Conservation (phyloP, 352 stramenopile genomes). For the Halophytophthora batemanensis region DNA sequence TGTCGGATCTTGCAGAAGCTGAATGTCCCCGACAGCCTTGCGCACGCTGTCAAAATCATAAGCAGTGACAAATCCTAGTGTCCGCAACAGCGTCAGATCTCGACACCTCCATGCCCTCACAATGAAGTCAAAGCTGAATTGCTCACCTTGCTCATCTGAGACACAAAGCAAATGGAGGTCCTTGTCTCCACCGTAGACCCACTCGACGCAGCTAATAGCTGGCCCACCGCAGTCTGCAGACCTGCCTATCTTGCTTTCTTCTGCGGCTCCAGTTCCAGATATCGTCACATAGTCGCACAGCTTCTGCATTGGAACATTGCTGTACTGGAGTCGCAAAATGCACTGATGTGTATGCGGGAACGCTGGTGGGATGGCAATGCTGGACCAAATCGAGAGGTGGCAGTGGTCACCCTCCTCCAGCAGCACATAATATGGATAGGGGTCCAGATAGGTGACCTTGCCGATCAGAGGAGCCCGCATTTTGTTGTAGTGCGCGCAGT, state of each 20-base stretch:
- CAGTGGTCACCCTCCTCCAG: slow-evolving; percentile 24
- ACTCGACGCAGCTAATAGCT: slow-evolving; percentile 21
- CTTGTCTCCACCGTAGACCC: slow-evolving; percentile 20
- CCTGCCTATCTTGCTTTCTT: too few relatives aligned
- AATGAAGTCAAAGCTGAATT: not conserved
- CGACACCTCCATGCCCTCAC: not conserved
- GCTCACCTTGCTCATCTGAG: slow-evolving; percentile 37
- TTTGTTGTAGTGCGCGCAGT: not conserved
- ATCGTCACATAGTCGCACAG: too few relatives aligned
- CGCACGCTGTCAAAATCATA: slow-evolving; percentile 24
- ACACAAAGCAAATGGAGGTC: slow-evolving; percentile 30
- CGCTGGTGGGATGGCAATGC: slow-evolving; percentile 21
- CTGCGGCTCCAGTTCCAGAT: too few relatives aligned
- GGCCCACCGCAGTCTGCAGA: not conserved
- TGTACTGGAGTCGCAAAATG: slow-evolving; percentile 13
- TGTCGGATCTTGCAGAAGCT: not conserved
- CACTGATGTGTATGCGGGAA: slow-evolving; percentile 17
- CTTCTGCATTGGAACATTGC: too few relatives aligned
- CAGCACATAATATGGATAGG: slow-evolving; percentile 41
- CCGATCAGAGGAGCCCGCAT: slow-evolving; percentile 7
- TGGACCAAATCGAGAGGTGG: slow-evolving; percentile 40
- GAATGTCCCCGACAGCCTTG: slow-evolving; percentile 2
- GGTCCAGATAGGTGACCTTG: slow-evolving; percentile 32
- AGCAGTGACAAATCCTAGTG: slow-evolving; percentile 26
- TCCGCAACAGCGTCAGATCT: not conserved